Percentiles rank a stretch among this genome's conserved stretches.
Conservation (phyloP, 768 basidiomycete genomes). For the Amanita thiersii region DNA sequence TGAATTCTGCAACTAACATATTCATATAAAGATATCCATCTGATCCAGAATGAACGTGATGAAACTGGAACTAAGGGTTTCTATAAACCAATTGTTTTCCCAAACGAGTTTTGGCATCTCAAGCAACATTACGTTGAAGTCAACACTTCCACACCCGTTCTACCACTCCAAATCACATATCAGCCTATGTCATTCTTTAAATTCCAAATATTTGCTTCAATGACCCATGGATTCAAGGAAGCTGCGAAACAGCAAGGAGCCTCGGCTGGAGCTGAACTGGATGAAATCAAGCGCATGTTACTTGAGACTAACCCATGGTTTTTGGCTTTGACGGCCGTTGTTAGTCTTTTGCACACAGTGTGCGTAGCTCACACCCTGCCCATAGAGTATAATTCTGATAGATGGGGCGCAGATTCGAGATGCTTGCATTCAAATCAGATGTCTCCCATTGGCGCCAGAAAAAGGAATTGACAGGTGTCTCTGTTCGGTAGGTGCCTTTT, state of each 20-base stretch:
- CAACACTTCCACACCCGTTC: slow-evolving; percentile 68
- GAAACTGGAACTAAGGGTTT: slow-evolving; percentile 55
- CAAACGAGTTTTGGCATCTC: slow-evolving; percentile 94
- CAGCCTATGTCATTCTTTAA: slow-evolving; percentile 82
- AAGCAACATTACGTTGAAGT: slow-evolving; percentile 77
- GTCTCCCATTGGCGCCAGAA: slow-evolving; percentile 94
- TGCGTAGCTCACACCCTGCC: slow-evolving; percentile 30
- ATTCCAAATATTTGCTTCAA: slow-evolving; percentile 78
- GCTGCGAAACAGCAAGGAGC: slow-evolving; percentile 71
- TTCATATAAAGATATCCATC: slow-evolving; percentile 46
- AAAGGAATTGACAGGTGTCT: slow-evolving; percentile 93
- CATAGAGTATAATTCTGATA: slow-evolving; percentile 1
- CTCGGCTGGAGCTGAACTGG: slow-evolving; percentile 62
- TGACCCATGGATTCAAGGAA: slow-evolving; percentile 84
- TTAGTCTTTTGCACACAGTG: slow-evolving; percentile 84
- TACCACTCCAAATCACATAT: slow-evolving; percentile 80
- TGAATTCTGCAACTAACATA: slow-evolving; percentile 7
- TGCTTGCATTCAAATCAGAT: slow-evolving; percentile 93
- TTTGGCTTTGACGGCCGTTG: slow-evolving; percentile 73
- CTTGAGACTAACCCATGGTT: slow-evolving; percentile 86
- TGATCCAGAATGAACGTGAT: slow-evolving; percentile 55
- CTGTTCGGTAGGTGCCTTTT: slow-evolving; percentile 57
- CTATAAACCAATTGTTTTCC: slow-evolving; percentile 85
- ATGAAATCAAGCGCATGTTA: slow-evolving; percentile 94
- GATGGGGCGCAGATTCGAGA: slow-evolving; percentile 64